Conservation (phyloP, 2,329 filamentous ascomycete genomes). For the Thelonectria discophora region DNA sequence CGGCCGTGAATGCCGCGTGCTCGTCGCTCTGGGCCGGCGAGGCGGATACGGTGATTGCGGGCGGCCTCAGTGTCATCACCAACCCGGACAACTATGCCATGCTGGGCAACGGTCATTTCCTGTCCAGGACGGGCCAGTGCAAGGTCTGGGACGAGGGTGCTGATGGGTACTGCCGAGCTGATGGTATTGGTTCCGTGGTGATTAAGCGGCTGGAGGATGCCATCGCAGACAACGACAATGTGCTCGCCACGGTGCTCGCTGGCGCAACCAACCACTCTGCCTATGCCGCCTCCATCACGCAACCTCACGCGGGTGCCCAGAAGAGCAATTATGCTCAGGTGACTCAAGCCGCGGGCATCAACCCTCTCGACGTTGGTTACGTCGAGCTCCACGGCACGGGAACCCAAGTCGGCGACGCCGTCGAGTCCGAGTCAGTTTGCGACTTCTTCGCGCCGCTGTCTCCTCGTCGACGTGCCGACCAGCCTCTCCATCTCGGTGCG, state of each 20-base stretch:
- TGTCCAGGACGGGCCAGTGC: constrained; percentile 56
- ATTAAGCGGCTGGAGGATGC: constrained; percentile 60
- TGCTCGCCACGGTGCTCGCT: constrained; percentile 68
- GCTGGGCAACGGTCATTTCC: constrained; percentile 71
- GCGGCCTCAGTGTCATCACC: constrained; percentile 75
- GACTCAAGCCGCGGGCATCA: constrained; percentile 75
- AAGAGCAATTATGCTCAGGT: constrained; percentile 69
- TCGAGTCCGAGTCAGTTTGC: constrained; percentile 83
- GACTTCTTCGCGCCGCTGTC: constrained; percentile 59
- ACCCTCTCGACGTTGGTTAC: constrained; percentile 80
- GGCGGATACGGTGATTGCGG: constrained; percentile 82
- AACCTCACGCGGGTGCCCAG: constrained; percentile 72
- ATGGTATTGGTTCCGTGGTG: constrained; percentile 58
- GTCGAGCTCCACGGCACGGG: constrained; percentile 88
- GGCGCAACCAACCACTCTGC: constrained; percentile 77
- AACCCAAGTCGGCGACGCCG: constrained; percentile 85
- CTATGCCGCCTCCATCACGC: constrained; percentile 75
- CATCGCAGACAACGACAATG: constrained; percentile 69
- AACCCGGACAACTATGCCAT: constrained; percentile 73
- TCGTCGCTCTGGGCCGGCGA: constrained; percentile 75
- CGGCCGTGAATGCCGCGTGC: constrained; percentile 75
- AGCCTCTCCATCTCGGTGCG: constrained; percentile 68
- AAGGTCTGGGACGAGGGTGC: constrained; percentile 67
- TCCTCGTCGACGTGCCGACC: constrained; percentile 42
- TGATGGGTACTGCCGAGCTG: constrained; percentile 64